phyloP scores from a whole-genome alignment of 495 filamentous ascomycete species.

The Penicillium antarcticum region DNA sequence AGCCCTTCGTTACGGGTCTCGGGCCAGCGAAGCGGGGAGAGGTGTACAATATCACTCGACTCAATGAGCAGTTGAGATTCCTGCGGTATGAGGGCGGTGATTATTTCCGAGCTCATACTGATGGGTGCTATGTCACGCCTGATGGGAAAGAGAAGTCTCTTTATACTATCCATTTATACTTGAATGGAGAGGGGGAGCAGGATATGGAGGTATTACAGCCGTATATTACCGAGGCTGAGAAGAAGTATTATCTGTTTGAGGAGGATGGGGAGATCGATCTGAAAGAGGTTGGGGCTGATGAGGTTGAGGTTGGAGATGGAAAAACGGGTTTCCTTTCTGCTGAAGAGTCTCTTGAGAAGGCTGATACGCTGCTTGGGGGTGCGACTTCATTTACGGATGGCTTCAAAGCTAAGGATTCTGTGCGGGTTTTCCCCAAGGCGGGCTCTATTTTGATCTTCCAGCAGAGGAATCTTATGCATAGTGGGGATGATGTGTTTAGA shows the following conservation, averaged over 20 bases:
- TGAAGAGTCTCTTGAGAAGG: not conserved
- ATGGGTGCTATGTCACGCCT: constrained; percentile 62
- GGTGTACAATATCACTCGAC: constrained; percentile 51
- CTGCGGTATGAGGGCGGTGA: constrained; percentile 72
- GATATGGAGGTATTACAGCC: constrained; percentile 29
- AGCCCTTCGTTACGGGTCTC: constrained; percentile 43
- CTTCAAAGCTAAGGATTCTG: constrained; percentile 30
- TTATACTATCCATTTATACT: constrained; percentile 80
- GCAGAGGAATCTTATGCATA: constrained; percentile 64
- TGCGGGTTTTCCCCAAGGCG: constrained; percentile 66
- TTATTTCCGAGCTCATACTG: constrained; percentile 78
- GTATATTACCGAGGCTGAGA: constrained; percentile 19
- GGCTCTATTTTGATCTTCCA: constrained; percentile 78
- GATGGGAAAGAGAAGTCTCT: constrained; percentile 57
- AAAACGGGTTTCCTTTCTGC: not conserved
- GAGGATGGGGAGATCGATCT: constrained; percentile 14
- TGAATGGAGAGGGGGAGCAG: constrained; percentile 60
- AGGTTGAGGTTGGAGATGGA: not conserved
- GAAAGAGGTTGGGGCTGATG: not conserved
- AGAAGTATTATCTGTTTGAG: constrained; percentile 7
- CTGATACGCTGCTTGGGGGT: constrained; percentile 46
- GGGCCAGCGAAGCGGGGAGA: constrained; percentile 42
- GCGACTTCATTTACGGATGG: constrained; percentile 60
- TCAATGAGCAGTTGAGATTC: constrained; percentile 81
- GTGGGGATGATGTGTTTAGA: constrained; percentile 67